Percentiles rank a stretch among this genome's conserved stretches.
Evolutionary conservation across 2,329 filamentous ascomycete genomes (phyloP).

Genomic region (Didymella lethalis): DNA sequence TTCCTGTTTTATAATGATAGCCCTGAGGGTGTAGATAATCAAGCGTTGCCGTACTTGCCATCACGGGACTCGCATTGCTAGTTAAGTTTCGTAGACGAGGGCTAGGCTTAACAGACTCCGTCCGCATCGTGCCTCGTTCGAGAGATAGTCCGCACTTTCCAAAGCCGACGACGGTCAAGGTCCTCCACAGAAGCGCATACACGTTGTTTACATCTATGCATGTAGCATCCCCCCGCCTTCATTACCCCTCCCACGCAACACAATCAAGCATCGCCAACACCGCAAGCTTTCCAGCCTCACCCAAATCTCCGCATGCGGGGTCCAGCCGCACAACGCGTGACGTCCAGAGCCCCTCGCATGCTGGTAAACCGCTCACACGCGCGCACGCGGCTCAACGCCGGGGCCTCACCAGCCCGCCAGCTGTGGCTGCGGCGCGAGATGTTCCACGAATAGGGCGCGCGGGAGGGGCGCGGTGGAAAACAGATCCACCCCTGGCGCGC

Average conservation of each 20-base stretch:
- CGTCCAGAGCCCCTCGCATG: not conserved
- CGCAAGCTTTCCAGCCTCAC: constrained; percentile 21
- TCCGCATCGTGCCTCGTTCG: not conserved
- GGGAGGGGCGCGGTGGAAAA: constrained; percentile 10
- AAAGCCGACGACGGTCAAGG: no score
- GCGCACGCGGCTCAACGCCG: constrained; percentile 20
- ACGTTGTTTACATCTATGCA: no score
- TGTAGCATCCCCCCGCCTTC: not conserved
- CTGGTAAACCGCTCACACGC: constrained; percentile 21
- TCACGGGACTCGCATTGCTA: no score
- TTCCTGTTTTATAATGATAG: no score
- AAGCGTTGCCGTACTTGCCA: no score
- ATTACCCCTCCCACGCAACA: not conserved
- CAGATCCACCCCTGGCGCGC: constrained; percentile 9
- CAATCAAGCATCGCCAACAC: constrained; percentile 15
- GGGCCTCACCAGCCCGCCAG: constrained; percentile 7
- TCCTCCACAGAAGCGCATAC: no score
- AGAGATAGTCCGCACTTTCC: no score
- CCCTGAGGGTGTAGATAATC: no score
- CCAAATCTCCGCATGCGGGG: constrained; percentile 1
- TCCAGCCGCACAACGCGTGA: constrained; percentile 4
- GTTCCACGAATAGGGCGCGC: constrained; percentile 31
- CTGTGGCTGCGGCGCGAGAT: constrained; percentile 20
- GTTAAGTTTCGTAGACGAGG: no score
- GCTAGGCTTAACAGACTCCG: not conserved